A percentile compares a stretch with the other conserved stretches of the same genome.
Conservation (phyloP, 305 asterid genomes). For the Solanum aculeatissimum region DNA sequence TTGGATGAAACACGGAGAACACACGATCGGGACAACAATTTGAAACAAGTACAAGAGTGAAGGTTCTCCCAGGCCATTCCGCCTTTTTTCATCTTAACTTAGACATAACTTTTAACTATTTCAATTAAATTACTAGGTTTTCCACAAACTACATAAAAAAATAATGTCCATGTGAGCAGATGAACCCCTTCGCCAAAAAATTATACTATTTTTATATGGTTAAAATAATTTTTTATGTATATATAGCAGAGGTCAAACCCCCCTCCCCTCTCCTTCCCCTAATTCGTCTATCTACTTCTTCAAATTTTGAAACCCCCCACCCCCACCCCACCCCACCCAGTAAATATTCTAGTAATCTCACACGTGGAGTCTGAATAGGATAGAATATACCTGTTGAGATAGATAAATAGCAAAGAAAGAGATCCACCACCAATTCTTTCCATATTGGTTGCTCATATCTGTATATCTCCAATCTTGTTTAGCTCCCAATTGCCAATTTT, state of each 20-base stretch:
- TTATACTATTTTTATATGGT: no score
- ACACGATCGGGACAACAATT: neutral
- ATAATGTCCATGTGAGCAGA: no score
- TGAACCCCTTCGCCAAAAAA: no score
- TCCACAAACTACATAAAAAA: no score
- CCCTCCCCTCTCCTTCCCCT: no score
- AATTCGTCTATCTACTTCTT: no score
- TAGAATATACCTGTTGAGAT: slow-evolving; percentile 52
- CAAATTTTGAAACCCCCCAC: no score
- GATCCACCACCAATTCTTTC: slow-evolving; percentile 80
- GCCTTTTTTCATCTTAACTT: neutral
- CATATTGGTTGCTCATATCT: slow-evolving; percentile 55
- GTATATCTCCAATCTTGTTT: slow-evolving; percentile 83
- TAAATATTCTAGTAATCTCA: neutral
- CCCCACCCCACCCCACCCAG: no score
- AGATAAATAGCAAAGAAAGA: slow-evolving; percentile 70
- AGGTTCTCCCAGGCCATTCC: neutral
- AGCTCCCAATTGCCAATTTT: slow-evolving; percentile 82
- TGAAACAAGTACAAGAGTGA: neutral
- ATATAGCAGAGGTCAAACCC: no score
- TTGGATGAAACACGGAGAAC: neutral
- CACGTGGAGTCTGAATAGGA: neutral
- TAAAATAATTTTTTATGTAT: no score
- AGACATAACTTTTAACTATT: neutral
- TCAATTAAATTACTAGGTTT: neutral